Percentiles rank a stretch among this genome's conserved stretches.
These are phyloP conservation scores for Mollisia scopiformis DNA, from an alignment of 2,329 filamentous ascomycete species.

Conservation along the genomic window DNA sequence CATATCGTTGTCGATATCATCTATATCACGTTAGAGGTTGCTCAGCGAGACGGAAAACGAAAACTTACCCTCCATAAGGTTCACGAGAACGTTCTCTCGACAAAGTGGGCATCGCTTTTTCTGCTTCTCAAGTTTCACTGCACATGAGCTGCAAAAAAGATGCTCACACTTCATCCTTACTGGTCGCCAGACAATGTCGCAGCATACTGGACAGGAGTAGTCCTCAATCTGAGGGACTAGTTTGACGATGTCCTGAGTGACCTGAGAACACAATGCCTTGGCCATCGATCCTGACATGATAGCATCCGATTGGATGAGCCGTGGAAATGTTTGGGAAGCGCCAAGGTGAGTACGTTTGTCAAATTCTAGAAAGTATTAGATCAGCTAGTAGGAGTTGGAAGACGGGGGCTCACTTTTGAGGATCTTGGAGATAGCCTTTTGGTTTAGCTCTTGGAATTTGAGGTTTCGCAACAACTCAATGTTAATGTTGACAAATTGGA, in stretches of 20 bases:
- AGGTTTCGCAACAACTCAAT: conserved; percentile 76
- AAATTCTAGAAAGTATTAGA: conserved; percentile 61
- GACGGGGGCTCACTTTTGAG: conserved; percentile 67
- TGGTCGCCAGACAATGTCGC: conserved; percentile 78
- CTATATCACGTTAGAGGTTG: conserved; percentile 39
- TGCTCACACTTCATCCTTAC: conserved; percentile 77
- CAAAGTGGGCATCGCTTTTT: conserved; percentile 75
- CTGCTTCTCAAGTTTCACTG: conserved; percentile 77
- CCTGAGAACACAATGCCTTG: conserved; percentile 73
- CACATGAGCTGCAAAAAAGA: conserved; percentile 82
- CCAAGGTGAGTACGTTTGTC: conserved; percentile 82
- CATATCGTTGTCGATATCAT: conserved; percentile 70
- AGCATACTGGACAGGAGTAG: conserved; percentile 81
- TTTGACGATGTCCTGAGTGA: conserved; percentile 72
- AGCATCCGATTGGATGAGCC: conserved; percentile 58
- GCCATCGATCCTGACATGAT: conserved; percentile 71
- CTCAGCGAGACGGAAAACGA: background rate
- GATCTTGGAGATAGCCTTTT: conserved; percentile 77
- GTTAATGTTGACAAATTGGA: conserved; percentile 73
- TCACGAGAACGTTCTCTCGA: conserved; percentile 70
- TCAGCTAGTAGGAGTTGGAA: background rate
- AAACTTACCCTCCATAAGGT: conserved; percentile 64
- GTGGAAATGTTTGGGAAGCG: conserved; percentile 64
- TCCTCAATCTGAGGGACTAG: conserved; percentile 83
- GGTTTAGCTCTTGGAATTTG: conserved; percentile 84